These are phyloP conservation scores for Ustilago xerochloae DNA, from an alignment of 1,284 basidiomycete species.

Conservation along the genomic window DNA sequence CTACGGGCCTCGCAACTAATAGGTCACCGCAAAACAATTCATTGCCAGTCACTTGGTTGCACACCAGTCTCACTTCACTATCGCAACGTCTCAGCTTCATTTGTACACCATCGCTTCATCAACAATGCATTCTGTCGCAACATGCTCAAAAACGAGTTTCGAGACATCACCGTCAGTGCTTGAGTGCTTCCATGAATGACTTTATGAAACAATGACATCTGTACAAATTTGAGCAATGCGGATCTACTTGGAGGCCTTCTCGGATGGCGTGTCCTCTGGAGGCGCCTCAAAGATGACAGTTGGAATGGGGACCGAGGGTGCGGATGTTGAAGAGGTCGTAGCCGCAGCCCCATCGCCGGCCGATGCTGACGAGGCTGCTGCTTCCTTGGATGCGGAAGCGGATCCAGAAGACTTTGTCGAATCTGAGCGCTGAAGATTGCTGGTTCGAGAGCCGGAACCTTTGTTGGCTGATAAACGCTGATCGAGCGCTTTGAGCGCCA, in stretches of 20 bases:
- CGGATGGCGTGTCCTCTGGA: conserved; percentile 23
- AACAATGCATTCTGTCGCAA: background rate
- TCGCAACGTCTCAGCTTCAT: background rate
- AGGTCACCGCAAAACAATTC: background rate
- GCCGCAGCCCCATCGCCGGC: conserved; percentile 2
- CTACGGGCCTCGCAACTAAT: conserved; percentile 48
- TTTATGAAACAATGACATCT: background rate
- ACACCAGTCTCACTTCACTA: background rate
- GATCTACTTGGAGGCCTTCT: conserved; percentile 18
- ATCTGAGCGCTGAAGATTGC: conserved; percentile 26
- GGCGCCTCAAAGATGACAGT: conserved; percentile 51
- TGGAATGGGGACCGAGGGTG: conserved; percentile 22
- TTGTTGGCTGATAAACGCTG: conserved; percentile 78
- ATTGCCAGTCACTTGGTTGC: background rate
- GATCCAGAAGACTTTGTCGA: conserved; percentile 28
- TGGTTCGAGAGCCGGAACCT: conserved; percentile 19
- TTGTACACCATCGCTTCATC: conserved; percentile 4
- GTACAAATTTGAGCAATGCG: background rate
- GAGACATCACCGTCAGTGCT: background rate
- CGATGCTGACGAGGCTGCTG: background rate
- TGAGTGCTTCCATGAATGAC: background rate
- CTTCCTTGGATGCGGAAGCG: conserved; percentile 8
- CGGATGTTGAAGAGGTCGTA: conserved; percentile 4
- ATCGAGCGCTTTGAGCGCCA: conserved; percentile 95
- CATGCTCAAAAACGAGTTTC: background rate